Evolutionary conservation across 1,284 basidiomycete genomes (phyloP), one percentile per base, ranked within the genome.

Genomic region (Porodaedalea pini): DNA sequence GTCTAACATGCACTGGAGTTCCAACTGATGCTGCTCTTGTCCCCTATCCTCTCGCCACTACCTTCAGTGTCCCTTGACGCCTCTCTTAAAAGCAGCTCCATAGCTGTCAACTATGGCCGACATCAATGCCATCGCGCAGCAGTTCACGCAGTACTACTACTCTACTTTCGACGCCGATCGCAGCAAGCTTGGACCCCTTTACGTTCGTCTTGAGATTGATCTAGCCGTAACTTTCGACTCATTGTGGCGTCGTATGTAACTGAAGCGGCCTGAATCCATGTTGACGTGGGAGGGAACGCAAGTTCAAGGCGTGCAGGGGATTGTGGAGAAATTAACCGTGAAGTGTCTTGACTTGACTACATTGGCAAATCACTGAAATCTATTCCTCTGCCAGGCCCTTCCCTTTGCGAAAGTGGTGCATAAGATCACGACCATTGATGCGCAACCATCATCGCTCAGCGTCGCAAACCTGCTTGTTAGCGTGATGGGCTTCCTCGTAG

Each of bases 341-440:
- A 61, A 77, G 72, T 27, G 32, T 17, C 6, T 52, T 48, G 3
- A n/a, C 27, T 21, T n/a, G 41, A 47, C 25, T 55, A 19, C 37
- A 2, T 17, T 21, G 13, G 29, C 13, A 39, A 50, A 54, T 7
- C 7, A 23, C 17, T 54, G 37, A 57, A 25, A 23, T 34, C n/a
- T 59, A 51, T 63, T 39, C 15, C 23, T 40, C 56, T 54, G 55
- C 53, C 68, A 98, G 93, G 67, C 67, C 51, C 79, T 98, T 39
- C 91, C 93, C 3, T 97, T 98, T 77, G 41, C 72, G 52, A 88
- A 84, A 66, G 93, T 98, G 41, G 74, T 77, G 63, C 96, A 98
- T 81, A 84, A 86, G 61, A 80, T 98, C 65, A 78, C 83, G 23
- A 98, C 94, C 4, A 75, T 86, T 57, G 95, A 98, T 71, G 90